Base-by-base conservation (phyloP, 805 yeast species). In the Candida nitratophila region DNA sequence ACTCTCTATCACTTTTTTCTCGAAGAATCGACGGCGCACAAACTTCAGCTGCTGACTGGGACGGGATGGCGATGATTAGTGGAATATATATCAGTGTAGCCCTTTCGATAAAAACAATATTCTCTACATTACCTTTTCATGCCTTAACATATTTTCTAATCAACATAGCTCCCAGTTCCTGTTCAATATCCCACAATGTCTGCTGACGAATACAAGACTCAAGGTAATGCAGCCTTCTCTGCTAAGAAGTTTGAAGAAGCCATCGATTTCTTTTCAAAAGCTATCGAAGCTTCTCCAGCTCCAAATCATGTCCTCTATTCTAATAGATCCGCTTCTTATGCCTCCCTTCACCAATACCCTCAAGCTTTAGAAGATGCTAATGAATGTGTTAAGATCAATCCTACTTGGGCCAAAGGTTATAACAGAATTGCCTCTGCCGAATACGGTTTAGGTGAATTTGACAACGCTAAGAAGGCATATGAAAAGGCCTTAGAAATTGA, bases 251-350 rank as follows among this genome's bases (percentile, higher is more conserved):
- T 78, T 62, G 69, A 70, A 20, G 74, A 79, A 52, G 98, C 99
- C 36, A 78, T 84, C 46, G 95, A 84, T 31, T 65, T 70, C 43
- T 93, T 93, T 68, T 68, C 91, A 17, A 75, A 86, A 63, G 99
- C 97, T 30, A 93, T 91, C 57, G 95, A 80, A 38, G 87, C 77
- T 14, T 81, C 96, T 0, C 72, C 81, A 38, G 50, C 73, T 6
- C 96, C 97, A 50, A 93, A 91, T 65, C 97, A 91, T 61, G 97
- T 93, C 16, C 73, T 93, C 44, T 90, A 72, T 63, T 89, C 97
- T 41, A 93, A 93, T 70, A 81, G 99, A 64, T 90, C 98, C 11
- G 99, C 96, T 14, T 77, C 88, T 45, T 83, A 83, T 57, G 84
- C 97, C 4, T 86, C 96, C 7, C 66, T 81, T 68, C 79, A 80